These are phyloP conservation scores for Pythium oligandrum DNA, from an alignment of 352 stramenopile genomes.

Conservation along the genomic window DNA sequence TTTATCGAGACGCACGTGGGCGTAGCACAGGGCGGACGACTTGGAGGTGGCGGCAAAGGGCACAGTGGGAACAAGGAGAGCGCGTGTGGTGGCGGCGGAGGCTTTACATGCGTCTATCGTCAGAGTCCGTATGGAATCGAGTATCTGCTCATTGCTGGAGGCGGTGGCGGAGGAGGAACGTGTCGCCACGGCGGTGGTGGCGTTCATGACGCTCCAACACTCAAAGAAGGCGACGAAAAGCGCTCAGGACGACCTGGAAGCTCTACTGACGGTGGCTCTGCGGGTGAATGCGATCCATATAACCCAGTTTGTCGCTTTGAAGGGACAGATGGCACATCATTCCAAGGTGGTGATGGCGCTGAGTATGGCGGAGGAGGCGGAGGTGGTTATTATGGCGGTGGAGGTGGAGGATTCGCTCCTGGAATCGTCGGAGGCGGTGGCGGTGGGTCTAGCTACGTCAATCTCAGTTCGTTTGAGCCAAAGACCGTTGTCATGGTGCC, in stretches of 20 bases:
- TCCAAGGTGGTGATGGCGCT: slow-evolving; percentile 61
- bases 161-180: slow-evolving; percentile 62
- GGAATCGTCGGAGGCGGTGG: slow-evolving; percentile 65
- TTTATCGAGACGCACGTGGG: slow-evolving; percentile 43
- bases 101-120: slow-evolving; percentile 67
- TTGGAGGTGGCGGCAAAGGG: slow-evolving; percentile 42
- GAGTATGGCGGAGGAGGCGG: slow-evolving; percentile 71
- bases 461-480: slow-evolving; percentile 26
- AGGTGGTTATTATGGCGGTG: slow-evolving; percentile 58
- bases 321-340: slow-evolving; percentile 34
- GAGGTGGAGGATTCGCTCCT: slow-evolving; percentile 60
- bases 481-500: slow-evolving; percentile 43
- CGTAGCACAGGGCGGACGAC: slow-evolving; percentile 32
- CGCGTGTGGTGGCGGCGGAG: slow-evolving; percentile 59
- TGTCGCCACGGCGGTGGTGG: slow-evolving; percentile 58
- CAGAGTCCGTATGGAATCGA: slow-evolving; percentile 59
- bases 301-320: slow-evolving; percentile 67
- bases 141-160: slow-evolving; percentile 60
- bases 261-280: slow-evolving; percentile 29
- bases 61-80: slow-evolving; percentile 68
- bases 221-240: slow-evolving; percentile 37
- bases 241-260: slow-evolving; percentile 46
- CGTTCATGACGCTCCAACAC: slow-evolving; percentile 16
- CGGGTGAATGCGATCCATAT: slow-evolving; percentile 47
- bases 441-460: slow-evolving; percentile 63